Percentiles rank a stretch among this genome's conserved stretches.
Evolutionary conservation across 2,329 filamentous ascomycete species (phyloP).

Genomic region (Phoma sp.): DNA sequence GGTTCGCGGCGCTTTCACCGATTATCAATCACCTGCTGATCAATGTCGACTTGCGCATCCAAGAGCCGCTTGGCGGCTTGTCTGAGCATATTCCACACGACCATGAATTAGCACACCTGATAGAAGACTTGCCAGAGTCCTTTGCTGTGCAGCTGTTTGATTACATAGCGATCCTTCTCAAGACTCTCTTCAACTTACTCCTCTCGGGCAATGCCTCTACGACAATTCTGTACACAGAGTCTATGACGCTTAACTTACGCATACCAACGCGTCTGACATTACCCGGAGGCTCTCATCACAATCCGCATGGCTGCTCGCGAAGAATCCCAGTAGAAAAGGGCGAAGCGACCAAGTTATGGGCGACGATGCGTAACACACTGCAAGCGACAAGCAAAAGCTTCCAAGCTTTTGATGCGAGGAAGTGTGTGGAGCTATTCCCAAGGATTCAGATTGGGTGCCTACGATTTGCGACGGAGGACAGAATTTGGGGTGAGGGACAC

Average conservation of each 20-base stretch:
- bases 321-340: slow-evolving; percentile 27
- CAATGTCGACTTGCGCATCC: slow-evolving; percentile 38
- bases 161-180: slow-evolving; percentile 40
- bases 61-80: slow-evolving; percentile 30
- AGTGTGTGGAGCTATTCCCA: slow-evolving; percentile 32
- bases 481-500: slow-evolving; percentile 37
- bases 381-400: slow-evolving; percentile 35
- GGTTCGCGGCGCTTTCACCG: slow-evolving; percentile 35
- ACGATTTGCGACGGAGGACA: slow-evolving; percentile 34
- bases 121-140: slow-evolving; percentile 33
- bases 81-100: slow-evolving; percentile 32
- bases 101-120: slow-evolving; percentile 31
- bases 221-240: slow-evolving; percentile 34
- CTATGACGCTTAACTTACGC: slow-evolving; percentile 36
- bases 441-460: slow-evolving; percentile 38
- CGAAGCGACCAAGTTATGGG: slow-evolving; percentile 28
- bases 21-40: slow-evolving; percentile 37
- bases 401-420: slow-evolving; percentile 30
- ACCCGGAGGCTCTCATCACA: slow-evolving; percentile 17
- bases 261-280: slow-evolving; percentile 32
- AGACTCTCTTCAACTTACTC: slow-evolving; percentile 34
- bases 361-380: slow-evolving; percentile 35
- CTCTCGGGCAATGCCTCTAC: slow-evolving; percentile 26
- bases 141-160: slow-evolving; percentile 41
- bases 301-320: slow-evolving; percentile 21